phyloP scores from a whole-genome alignment of 2,329 filamentous ascomycete genomes.

The Ambrosiella xylebori region DNA sequence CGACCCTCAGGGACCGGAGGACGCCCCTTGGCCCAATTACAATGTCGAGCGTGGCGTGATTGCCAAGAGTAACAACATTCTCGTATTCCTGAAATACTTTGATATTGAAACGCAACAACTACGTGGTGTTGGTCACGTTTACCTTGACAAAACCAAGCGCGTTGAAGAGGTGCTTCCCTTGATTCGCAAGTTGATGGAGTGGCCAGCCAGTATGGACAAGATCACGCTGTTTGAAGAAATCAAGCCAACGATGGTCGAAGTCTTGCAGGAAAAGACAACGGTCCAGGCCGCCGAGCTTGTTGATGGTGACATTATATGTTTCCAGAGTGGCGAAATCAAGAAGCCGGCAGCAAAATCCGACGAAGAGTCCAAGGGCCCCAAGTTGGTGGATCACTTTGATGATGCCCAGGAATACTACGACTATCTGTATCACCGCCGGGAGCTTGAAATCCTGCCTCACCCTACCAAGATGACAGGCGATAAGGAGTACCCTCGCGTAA shows the following conservation, averaged over 20 bases:
- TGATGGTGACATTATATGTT: conserved; percentile 92
- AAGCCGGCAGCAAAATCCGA: too few relatives aligned
- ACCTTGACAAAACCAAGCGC: conserved; percentile 74
- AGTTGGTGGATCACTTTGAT: conserved; percentile 32
- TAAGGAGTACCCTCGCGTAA: conserved; percentile 47
- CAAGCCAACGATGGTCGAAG: conserved; percentile 93
- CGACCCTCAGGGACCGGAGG: conserved; percentile 48
- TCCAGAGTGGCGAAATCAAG: conserved; percentile 41
- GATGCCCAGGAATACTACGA: conserved; percentile 85
- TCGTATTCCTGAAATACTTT: conserved; percentile 88
- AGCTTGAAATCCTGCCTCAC: conserved; percentile 60
- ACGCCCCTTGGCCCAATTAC: conserved; percentile 53
- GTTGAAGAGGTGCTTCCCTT: conserved; percentile 65
- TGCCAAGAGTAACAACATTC: conserved; percentile 46
- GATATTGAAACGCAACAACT: conserved; percentile 61
- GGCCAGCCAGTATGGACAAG: conserved; percentile 51
- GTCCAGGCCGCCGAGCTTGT: conserved; percentile 86
- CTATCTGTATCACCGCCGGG: conserved; percentile 70
- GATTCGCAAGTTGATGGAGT: conserved; percentile 71
- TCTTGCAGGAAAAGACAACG: conserved; percentile 78
- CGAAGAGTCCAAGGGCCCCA: conserved; percentile 10
- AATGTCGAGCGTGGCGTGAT: conserved; percentile 37
- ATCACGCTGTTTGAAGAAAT: conserved; percentile 83
- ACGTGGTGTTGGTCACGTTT: conserved; percentile 63
- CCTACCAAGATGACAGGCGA: conserved; percentile 35